Percentiles rank a stretch among this genome's conserved stretches.
Conservation (phyloP, 306 rosid genomes). For the Mimosa bimucronata region DNA sequence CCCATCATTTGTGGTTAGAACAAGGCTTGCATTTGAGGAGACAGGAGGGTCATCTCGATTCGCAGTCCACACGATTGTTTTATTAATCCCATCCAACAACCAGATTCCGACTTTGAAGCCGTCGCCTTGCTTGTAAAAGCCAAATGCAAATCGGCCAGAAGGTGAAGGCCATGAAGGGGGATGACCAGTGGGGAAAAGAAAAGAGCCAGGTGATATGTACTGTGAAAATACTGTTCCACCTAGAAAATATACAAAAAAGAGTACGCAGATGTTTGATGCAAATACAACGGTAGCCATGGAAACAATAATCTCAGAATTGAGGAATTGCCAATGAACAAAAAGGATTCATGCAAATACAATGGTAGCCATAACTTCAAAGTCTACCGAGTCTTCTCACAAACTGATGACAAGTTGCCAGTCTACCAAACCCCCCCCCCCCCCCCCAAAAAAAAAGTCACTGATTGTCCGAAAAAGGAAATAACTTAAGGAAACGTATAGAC, state of each 20-base stretch:
- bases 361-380: too few relatives aligned
- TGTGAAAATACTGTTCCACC: not conserved
- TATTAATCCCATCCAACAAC: not conserved
- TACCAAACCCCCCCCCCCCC: too few relatives aligned
- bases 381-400: too few relatives aligned
- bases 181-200: not conserved
- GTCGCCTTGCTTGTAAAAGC: not conserved
- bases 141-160: not conserved
- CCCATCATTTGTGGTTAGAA: too few relatives aligned
- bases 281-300: too few relatives aligned
- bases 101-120: not conserved
- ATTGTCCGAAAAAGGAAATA: too few relatives aligned
- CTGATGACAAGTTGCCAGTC: too few relatives aligned
- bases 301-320: too few relatives aligned
- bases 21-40: not conserved
- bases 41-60: not conserved
- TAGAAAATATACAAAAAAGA: not conserved
- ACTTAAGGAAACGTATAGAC: too few relatives aligned
- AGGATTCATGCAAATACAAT: too few relatives aligned
- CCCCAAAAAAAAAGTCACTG: too few relatives aligned
- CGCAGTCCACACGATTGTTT: not conserved
- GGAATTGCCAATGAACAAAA: too few relatives aligned
- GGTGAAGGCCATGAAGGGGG: conserved; percentile 17
- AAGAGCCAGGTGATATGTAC: not conserved
- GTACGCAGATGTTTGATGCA: not conserved